Base-by-base conservation (phyloP, 306 rosid species). In the Vigna radiata region DNA sequence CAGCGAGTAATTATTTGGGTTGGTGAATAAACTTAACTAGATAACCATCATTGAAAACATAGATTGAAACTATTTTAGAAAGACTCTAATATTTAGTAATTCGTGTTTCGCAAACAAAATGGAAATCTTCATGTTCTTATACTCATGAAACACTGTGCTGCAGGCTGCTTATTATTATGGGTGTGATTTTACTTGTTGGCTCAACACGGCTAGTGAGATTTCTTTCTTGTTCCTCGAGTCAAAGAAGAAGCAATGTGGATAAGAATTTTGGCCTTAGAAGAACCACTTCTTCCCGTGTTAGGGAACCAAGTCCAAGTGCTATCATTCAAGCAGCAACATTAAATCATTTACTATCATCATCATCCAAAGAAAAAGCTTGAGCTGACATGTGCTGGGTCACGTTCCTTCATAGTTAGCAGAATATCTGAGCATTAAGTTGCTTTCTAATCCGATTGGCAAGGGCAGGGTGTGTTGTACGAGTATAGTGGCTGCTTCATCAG, bases 111-210 rank as follows among this genome's bases (percentile, higher is more conserved):
- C 36, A 46, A 43, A 81, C n/a, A 15, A 48, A 19, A 76, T 21
- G 56, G 10, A 53, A 64, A 65, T 46, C 49, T 71, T 47, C 19
- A 64, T 52, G 27, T 46, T 74, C 59, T 70, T 55, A 64, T 63
- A 47, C 67, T 23, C 49, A 25, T 70, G 23, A 48, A 72, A 53
- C 66, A 81, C 77, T 62, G 59, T 74, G 37, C 61, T 81, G 81
- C 91, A 94, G 98, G 98, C 74, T 89, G 12, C 86, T 94, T 65
- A 94, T 92, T 44, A 85, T 90, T 59, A 7, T 81, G n/a, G 97
- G 98, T 5, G 98, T 92, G 87, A 77, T 94, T 79, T 81, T 94
- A 67, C 97, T 94, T 0, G 96, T 94, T 86, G 90, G 96, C 83
- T 94, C 97, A n/a, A 72, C 95, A 27, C 79, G 92, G 71, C 54